Percentiles rank a stretch among this genome's conserved stretches.
These are phyloP conservation scores for Logfia minima DNA, from an alignment of 129 eudicot species.

Conservation along the genomic window DNA sequence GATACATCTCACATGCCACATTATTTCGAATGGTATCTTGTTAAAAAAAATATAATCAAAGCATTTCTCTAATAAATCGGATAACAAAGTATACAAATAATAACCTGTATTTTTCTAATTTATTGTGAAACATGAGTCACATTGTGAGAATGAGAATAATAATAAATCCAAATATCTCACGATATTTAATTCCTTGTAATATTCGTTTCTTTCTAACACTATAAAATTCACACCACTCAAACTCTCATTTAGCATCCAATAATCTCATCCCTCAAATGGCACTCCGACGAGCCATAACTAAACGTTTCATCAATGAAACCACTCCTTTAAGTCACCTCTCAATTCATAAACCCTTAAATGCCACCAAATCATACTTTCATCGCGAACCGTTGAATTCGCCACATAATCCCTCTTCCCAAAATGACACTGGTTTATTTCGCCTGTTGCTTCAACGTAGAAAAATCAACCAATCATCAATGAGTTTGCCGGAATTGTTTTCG, in stretches of 20 bases:
- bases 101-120: not conserved
- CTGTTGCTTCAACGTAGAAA: slow-evolving; percentile 51
- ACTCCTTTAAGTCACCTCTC: slow-evolving; percentile 26
- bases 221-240: slow-evolving; percentile 24
- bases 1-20: too few relatives aligned
- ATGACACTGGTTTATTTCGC: slow-evolving; percentile 42
- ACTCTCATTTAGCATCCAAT: slow-evolving; percentile 8
- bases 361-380: slow-evolving; percentile 30
- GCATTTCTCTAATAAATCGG: too few relatives aligned
- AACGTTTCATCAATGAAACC: slow-evolving; percentile 39
- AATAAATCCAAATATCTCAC: slow-evolving; percentile 23
- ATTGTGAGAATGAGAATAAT: slow-evolving; percentile 3
- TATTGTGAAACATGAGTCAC: slow-evolving; percentile 8
- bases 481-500: slow-evolving; percentile 41
- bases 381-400: slow-evolving; percentile 35
- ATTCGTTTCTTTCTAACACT: not conserved
- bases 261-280: slow-evolving; percentile 42
- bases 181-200: not conserved
- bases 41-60: too few relatives aligned
- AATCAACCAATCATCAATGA: slow-evolving; percentile 41
- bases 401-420: slow-evolving; percentile 4
- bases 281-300: slow-evolving; percentile 52
- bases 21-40: too few relatives aligned
- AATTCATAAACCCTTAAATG: slow-evolving; percentile 19
- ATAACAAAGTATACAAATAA: not conserved